Percentiles rank a stretch among this genome's conserved stretches.
Evolutionary conservation across 2,329 filamentous ascomycete genomes (phyloP).

Genomic region (Epichloe baconii): DNA sequence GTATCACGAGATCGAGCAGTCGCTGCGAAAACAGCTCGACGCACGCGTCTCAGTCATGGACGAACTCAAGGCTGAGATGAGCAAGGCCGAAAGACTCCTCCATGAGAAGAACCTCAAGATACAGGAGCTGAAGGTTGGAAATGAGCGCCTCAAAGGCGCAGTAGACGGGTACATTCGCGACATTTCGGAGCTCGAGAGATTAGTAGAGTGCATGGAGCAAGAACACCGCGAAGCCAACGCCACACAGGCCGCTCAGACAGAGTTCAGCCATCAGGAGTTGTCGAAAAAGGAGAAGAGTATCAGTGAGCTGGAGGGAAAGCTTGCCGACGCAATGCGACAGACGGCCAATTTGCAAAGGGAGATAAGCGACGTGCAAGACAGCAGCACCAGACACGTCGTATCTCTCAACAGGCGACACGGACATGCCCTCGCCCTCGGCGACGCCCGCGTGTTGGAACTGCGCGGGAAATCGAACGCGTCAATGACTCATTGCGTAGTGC

Average conservation of each 20-base stretch:
- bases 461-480: constrained; percentile 34
- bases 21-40: constrained; percentile 42
- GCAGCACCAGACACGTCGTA: constrained; percentile 18
- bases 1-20: constrained; percentile 42
- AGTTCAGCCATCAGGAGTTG: constrained; percentile 20
- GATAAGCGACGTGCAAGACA: constrained; percentile 24
- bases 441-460: constrained; percentile 36
- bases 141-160: constrained; percentile 37
- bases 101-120: constrained; percentile 26
- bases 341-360: constrained; percentile 25
- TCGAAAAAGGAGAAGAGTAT: constrained; percentile 26
- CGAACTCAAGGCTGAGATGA: constrained; percentile 29
- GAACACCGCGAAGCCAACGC: constrained; percentile 19
- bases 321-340: constrained; percentile 27
- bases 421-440: constrained; percentile 34
- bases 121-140: constrained; percentile 34
- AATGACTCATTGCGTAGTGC: constrained; percentile 32
- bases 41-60: constrained; percentile 40
- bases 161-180: constrained; percentile 41
- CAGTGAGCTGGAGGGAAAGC: constrained; percentile 29
- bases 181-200: constrained; percentile 36
- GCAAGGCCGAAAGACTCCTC: constrained; percentile 19
- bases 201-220: constrained; percentile 35
- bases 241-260: constrained; percentile 20
- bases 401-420: constrained; percentile 30